Percentiles rank a stretch among this genome's conserved stretches.
These are phyloP conservation scores for Pistacia atlantica DNA, from an alignment of 345 rosid species.

Conservation along the genomic window DNA sequence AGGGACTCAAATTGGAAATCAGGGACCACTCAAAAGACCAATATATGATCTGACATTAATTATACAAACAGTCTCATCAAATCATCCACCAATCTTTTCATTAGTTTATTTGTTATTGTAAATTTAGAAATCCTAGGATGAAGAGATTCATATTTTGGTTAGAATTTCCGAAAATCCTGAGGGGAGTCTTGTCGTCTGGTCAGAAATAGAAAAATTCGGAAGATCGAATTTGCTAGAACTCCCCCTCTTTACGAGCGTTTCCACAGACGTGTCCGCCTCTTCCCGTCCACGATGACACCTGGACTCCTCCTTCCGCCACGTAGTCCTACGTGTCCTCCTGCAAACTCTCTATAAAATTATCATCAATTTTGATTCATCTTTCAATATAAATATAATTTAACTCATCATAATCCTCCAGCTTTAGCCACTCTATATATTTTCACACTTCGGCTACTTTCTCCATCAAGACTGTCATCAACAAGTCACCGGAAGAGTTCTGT, in stretches of 20 bases:
- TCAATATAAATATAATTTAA: background rate
- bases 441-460: background rate
- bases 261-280: constrained; percentile 24
- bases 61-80: too few relatives aligned
- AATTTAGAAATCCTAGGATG: too few relatives aligned
- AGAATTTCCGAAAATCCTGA: too few relatives aligned
- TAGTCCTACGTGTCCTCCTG: constrained; percentile 23
- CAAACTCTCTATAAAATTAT: background rate
- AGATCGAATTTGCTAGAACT: too few relatives aligned
- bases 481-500: background rate
- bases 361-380: background rate
- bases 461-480: background rate
- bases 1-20: too few relatives aligned
- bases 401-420: background rate
- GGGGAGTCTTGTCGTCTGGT: too few relatives aligned
- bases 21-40: too few relatives aligned
- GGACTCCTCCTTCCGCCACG: constrained; percentile 20
- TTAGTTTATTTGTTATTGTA: too few relatives aligned
- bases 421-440: background rate
- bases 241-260: constrained; percentile 15
- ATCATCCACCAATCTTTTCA: too few relatives aligned
- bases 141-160: too few relatives aligned
- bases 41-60: too few relatives aligned
- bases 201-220: too few relatives aligned
- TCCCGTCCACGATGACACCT: constrained; percentile 8